Percentiles rank a stretch among this genome's conserved stretches.
Conservation (phyloP, 164 flowering plant species). For the Kalanchoe fedtschenkoi region DNA sequence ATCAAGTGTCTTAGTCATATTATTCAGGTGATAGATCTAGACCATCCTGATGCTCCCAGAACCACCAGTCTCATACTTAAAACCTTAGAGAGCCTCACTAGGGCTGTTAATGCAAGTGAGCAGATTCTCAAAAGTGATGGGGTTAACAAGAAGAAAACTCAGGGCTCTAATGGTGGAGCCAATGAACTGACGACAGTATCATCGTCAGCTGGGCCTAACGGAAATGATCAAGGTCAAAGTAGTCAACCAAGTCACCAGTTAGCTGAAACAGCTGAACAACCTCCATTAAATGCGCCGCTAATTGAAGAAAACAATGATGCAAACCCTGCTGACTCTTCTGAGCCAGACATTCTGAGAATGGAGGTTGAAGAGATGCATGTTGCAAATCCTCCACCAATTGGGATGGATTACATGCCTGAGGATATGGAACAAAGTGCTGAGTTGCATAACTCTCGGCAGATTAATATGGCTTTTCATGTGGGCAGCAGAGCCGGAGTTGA, state of each 20-base stretch:
- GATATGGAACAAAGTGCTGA: slow-evolving; percentile 61
- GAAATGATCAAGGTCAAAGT: slow-evolving; percentile 24
- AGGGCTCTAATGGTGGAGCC: slow-evolving; percentile 36
- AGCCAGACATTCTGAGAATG: slow-evolving; percentile 43
- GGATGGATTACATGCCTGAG: slow-evolving; percentile 58
- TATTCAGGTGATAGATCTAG: slow-evolving; percentile 75
- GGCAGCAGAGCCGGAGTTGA: slow-evolving; percentile 68
- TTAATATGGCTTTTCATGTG: slow-evolving; percentile 64
- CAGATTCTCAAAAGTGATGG: slow-evolving; percentile 56
- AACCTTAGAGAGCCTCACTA: slow-evolving; percentile 71
- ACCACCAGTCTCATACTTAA: slow-evolving; percentile 68
- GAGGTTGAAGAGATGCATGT: slow-evolving; percentile 37
- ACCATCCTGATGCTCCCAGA: slow-evolving; percentile 85
- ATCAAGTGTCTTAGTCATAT: slow-evolving; percentile 53
- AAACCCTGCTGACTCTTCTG: slow-evolving; percentile 26
- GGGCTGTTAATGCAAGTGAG: slow-evolving; percentile 85
- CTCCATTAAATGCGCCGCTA: slow-evolving; percentile 26
- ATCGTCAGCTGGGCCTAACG: slow-evolving; percentile 23
- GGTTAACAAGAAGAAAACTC: slow-evolving; percentile 43
- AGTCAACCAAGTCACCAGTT: slow-evolving; percentile 23
- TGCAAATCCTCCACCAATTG: slow-evolving; percentile 28
- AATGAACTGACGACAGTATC: slow-evolving; percentile 31
- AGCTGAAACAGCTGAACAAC: slow-evolving; percentile 27
- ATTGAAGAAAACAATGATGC: slow-evolving; percentile 28
- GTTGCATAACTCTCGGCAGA: slow-evolving; percentile 32